Evolutionary conservation across 2,329 filamentous ascomycete species (phyloP).

Genomic region (Phymatotrichopsis omnivora): DNA sequence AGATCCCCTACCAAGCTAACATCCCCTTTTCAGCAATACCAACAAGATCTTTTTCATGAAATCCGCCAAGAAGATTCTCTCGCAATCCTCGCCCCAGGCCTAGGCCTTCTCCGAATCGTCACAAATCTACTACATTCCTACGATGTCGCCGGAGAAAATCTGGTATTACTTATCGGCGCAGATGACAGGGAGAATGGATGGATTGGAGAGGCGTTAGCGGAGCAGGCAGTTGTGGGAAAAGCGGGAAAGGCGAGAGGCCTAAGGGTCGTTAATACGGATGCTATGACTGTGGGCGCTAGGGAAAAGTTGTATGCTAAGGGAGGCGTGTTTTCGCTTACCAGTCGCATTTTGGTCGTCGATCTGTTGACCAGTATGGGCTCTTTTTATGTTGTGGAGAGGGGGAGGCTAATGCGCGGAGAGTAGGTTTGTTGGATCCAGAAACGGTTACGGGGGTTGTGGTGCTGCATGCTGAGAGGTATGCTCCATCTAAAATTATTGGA

Average conservation of each 20-base stretch:
- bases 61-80: constrained; percentile 86
- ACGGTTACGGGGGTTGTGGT: constrained; percentile 79
- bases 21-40: constrained; percentile 56
- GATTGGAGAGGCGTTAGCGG: constrained; percentile 91
- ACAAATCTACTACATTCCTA: constrained; percentile 97
- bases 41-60: constrained; percentile 89
- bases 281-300: constrained; percentile 71
- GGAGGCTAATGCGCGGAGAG: constrained; percentile 28
- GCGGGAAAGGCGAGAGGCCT: constrained; percentile 72
- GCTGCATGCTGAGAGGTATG: constrained; percentile 67
- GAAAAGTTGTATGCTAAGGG: constrained; percentile 87
- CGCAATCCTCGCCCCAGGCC: constrained; percentile 78
- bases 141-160: constrained; percentile 87
- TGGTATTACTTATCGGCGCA: constrained; percentile 80
- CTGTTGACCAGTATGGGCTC: constrained; percentile 55
- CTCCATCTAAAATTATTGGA: background rate
- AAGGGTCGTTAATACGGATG: constrained; percentile 87
- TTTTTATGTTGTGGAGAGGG: too few species aligned
- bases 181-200: constrained; percentile 90
- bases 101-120: constrained; percentile 81
- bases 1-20: background rate
- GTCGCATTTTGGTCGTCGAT: constrained; percentile 88
- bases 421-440: constrained; percentile 62
- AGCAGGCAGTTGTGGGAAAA: constrained; percentile 85
- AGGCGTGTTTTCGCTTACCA: constrained; percentile 92